Percentiles rank a stretch among this genome's conserved stretches.
Evolutionary conservation across 2,329 filamentous ascomycete species (phyloP).

Genomic region (Sarocladium strictum): DNA sequence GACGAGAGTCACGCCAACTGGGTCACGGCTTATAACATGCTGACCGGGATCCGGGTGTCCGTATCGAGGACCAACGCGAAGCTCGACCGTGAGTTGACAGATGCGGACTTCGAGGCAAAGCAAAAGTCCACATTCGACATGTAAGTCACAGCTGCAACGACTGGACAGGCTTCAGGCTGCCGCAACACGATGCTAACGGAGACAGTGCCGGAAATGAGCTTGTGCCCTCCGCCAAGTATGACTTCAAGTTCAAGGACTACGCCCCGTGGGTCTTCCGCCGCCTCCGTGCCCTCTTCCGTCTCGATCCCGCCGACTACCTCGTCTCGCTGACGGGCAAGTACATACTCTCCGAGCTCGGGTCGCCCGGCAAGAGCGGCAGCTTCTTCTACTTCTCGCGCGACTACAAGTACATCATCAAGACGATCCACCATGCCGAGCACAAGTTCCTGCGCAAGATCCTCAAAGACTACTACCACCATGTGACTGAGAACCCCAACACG

Average conservation of each 20-base stretch:
- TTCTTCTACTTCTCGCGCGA: conserved; percentile 99
- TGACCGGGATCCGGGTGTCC: conserved; percentile 95
- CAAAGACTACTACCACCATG: conserved; percentile 90
- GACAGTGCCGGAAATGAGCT: conserved; percentile 87
- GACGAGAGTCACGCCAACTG: conserved; percentile 96
- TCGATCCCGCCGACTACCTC: conserved; percentile 95
- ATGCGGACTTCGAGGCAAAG: conserved; percentile 87
- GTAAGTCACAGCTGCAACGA: conserved; percentile 51
- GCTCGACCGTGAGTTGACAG: conserved; percentile 81
- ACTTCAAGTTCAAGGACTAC: conserved; percentile 99
- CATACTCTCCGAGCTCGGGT: conserved; percentile 93
- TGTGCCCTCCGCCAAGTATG: conserved; percentile 96
- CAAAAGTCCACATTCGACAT: conserved; percentile 99
- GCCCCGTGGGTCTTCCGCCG: conserved; percentile 99
- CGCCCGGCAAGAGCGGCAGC: conserved; percentile 94
- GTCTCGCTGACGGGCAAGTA: conserved; percentile 99
- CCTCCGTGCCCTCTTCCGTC: conserved; percentile 76
- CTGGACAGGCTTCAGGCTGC: too few relatives aligned
- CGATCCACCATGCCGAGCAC: conserved; percentile 92
- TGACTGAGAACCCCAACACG: conserved; percentile 90
- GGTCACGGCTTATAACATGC: conserved; percentile 98
- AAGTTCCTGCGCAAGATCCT: conserved; percentile 79
- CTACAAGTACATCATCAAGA: conserved; percentile 99
- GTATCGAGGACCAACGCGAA: conserved; percentile 97
- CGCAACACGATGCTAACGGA: conserved; percentile 14